These are phyloP conservation scores for Alternaria ventricosa DNA, from an alignment of 2,329 filamentous ascomycete species.

Conservation along the genomic window DNA sequence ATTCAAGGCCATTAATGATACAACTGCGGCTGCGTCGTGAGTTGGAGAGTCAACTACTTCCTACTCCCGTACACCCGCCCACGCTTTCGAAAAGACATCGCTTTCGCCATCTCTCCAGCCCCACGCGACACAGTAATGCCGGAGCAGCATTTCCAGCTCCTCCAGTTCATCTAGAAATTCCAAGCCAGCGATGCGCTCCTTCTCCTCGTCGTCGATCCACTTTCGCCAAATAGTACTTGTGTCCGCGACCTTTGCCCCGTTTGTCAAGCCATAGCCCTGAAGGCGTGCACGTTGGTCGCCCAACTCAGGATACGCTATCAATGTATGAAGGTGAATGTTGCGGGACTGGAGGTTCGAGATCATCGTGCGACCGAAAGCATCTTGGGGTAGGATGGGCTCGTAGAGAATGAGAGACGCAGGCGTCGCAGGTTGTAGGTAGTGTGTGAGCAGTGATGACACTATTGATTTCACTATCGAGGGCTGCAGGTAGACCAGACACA, in stretches of 20 bases:
- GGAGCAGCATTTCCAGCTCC: conserved; percentile 86
- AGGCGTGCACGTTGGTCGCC: conserved; percentile 73
- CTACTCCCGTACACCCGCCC: conserved; percentile 36
- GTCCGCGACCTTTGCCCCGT: conserved; percentile 63
- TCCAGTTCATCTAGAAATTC: conserved; percentile 96
- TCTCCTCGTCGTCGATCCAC: conserved; percentile 76
- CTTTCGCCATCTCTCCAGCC: conserved; percentile 69
- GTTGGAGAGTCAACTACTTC: not conserved
- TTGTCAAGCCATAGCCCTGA: conserved; percentile 68
- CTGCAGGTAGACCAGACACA: conserved; percentile 89
- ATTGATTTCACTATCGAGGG: conserved; percentile 68
- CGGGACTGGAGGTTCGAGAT: conserved; percentile 83
- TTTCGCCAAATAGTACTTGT: conserved; percentile 75
- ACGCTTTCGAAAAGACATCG: conserved; percentile 42
- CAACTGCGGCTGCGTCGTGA: not conserved
- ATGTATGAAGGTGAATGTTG: conserved; percentile 82
- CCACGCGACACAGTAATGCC: conserved; percentile 91
- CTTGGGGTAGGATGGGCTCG: conserved; percentile 83
- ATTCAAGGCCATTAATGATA: not conserved
- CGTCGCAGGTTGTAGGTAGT: conserved; percentile 52
- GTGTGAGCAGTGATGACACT: conserved; percentile 54
- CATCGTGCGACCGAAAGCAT: conserved; percentile 92
- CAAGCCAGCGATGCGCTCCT: conserved; percentile 76
- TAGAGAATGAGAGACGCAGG: conserved; percentile 75
- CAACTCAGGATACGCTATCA: conserved; percentile 74